Evolutionary conservation across 179 eudicot species (phyloP).

Genomic region (Camellia oleifera): DNA sequence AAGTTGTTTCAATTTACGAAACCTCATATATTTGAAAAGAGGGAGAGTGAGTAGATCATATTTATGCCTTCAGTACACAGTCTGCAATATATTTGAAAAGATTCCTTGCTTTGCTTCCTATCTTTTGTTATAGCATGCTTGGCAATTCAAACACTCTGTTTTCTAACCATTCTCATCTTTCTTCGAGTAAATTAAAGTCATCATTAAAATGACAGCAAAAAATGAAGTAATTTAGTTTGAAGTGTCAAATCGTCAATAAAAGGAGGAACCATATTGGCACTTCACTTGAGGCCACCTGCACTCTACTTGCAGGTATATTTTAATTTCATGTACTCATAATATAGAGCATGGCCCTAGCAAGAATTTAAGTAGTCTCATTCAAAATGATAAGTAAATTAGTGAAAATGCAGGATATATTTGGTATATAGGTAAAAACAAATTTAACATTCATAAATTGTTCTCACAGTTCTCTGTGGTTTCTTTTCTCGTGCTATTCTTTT

Average conservation of each 20-base stretch:
- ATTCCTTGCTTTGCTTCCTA: neutral
- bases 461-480: neutral
- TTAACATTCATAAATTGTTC: neutral
- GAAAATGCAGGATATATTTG: too few species aligned
- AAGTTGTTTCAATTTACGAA: neutral
- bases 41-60: neutral
- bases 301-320: neutral
- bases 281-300: constrained; percentile 5
- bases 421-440: neutral
- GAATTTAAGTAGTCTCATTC: neutral
- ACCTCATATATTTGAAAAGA: neutral
- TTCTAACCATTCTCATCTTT: neutral
- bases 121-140: neutral
- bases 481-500: neutral
- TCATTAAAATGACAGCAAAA: neutral
- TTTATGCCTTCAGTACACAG: neutral
- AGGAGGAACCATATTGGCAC: neutral
- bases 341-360: neutral
- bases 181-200: neutral
- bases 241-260: neutral
- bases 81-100: neutral
- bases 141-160: neutral
- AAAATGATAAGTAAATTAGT: neutral
- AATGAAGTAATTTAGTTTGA: too few species aligned
- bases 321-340: neutral